Evolutionary conservation across 768 basidiomycete genomes (phyloP).

Genomic region (Podaxis sp.): DNA sequence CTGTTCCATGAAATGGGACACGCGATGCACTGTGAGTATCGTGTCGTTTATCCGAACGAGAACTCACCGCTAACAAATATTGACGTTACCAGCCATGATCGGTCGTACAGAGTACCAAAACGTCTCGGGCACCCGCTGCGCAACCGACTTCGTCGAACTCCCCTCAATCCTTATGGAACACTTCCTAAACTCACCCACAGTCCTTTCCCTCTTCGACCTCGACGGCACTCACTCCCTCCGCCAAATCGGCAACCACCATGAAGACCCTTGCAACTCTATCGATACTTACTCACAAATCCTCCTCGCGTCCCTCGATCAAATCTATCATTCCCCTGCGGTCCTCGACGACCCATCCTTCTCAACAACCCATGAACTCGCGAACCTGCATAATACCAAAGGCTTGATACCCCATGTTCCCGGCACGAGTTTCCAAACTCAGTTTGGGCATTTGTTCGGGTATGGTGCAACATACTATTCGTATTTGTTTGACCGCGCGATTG

Average conservation of each 20-base stretch:
- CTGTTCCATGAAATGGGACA: constrained; percentile 99
- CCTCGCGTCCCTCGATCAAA: constrained; percentile 84
- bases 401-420: constrained; percentile 80
- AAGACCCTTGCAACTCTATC: constrained; percentile 75
- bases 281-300: constrained; percentile 91
- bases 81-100: constrained; percentile 75
- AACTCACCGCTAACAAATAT: neutral
- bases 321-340: constrained; percentile 75
- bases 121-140: constrained; percentile 94
- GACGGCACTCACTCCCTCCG: constrained; percentile 40
- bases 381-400: constrained; percentile 63
- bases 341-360: constrained; percentile 52
- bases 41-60: neutral
- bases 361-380: constrained; percentile 63
- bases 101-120: constrained; percentile 97
- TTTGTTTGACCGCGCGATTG: constrained; percentile 93
- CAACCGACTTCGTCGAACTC: constrained; percentile 97
- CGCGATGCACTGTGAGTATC: constrained; percentile 92
- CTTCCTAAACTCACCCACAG: constrained; percentile 80
- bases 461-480: constrained; percentile 99
- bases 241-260: constrained; percentile 60
- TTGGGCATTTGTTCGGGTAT: constrained; percentile 93
- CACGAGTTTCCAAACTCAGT: constrained; percentile 94
- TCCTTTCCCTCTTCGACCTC: constrained; percentile 73
- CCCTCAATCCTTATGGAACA: constrained; percentile 99